Base-by-base conservation (phyloP, 495 filamentous ascomycete species). In the Hamigera avellanea region DNA sequence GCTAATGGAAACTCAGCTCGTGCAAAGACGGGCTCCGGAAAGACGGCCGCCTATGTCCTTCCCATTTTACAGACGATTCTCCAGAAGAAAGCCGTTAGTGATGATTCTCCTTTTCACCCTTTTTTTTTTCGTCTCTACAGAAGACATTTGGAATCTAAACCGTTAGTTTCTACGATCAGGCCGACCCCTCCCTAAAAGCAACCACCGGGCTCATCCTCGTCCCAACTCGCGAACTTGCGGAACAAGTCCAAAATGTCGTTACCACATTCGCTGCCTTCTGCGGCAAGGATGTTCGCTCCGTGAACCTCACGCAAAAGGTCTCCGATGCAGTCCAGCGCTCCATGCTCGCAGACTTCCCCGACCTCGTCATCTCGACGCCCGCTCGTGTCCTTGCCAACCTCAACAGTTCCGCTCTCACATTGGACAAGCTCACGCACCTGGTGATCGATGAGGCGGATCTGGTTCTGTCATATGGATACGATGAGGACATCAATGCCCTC, bases 381-480 rank as follows among this genome's bases (percentile, higher is more conserved):
- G 74, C 83, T 6, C 72, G 83, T 42, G 83, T 80, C 17, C 70
- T 81, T 38, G 57, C 71, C 21, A 81, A 86, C 48, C 54, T 88
- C 39, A 81, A 81, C 39, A 74, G 69, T 29, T 76, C 75, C 0
- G 70, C 78, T 0, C 68, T 94, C 32, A 73, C 73, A 2, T 59
- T 93, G 13, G 72, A 78, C 7, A 69, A 73, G 36, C 70, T 96
- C 26, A 70, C 73, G 32, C 73, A 87, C 36, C 61, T 99, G 10
- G 87, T 96, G 8, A 80, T 99, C 38, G 91, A 99, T 49, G 91
- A 99, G 59, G 87, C 88, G 2, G 91, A 99, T 56, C 56, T 96
- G 36, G 79, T 96, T n/a, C 64, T 95, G 36, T 87, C 81, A 7
- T 99, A 95, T 50, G 91, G 87, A 32, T 95, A 95, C 48, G 81